Conservation (phyloP, 2,329 filamentous ascomycete genomes). For the Xylaria sp. region DNA sequence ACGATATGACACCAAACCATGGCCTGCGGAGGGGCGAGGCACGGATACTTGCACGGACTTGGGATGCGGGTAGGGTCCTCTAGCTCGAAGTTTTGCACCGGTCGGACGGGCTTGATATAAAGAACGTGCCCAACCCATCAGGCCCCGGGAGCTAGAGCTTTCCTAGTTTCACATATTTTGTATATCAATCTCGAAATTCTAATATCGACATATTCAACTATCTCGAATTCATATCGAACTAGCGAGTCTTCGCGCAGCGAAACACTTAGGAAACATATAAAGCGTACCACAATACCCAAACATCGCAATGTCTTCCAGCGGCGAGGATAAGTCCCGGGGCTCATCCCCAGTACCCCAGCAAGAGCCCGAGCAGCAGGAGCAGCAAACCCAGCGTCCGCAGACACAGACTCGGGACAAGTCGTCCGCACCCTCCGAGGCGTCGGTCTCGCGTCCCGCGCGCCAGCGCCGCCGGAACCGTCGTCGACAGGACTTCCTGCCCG, state of each 20-base stretch:
- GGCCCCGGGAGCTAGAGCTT: not conserved
- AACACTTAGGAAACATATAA: no score
- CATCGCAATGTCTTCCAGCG: constrained; percentile 29
- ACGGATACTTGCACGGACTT: not conserved
- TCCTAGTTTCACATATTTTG: not conserved
- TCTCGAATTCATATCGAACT: no score
- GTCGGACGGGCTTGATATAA: constrained; percentile 7
- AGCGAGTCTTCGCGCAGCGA: no score
- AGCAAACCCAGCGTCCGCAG: constrained; percentile 6
- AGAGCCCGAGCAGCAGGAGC: constrained; percentile 12
- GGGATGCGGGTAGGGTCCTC: constrained; percentile 20
- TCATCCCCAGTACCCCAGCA: constrained; percentile 25
- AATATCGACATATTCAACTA: no score
- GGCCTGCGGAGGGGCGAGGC: not conserved
- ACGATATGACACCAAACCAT: constrained; percentile 19
- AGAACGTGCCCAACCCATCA: not conserved
- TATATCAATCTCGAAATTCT: not conserved
- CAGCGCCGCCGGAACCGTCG: constrained; percentile 31
- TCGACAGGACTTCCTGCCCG: constrained; percentile 24
- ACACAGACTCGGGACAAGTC: constrained; percentile 25
- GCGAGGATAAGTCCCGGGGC: constrained; percentile 25
- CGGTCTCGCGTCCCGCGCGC: constrained; percentile 26
- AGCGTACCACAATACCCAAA: not conserved
- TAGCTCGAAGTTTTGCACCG: not conserved
- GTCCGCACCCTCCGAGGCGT: constrained; percentile 20